Evolutionary conservation across 2,329 filamentous ascomycete species (phyloP), one percentile per base, ranked within the genome.

Genomic region (Cyclaneusma minus): DNA sequence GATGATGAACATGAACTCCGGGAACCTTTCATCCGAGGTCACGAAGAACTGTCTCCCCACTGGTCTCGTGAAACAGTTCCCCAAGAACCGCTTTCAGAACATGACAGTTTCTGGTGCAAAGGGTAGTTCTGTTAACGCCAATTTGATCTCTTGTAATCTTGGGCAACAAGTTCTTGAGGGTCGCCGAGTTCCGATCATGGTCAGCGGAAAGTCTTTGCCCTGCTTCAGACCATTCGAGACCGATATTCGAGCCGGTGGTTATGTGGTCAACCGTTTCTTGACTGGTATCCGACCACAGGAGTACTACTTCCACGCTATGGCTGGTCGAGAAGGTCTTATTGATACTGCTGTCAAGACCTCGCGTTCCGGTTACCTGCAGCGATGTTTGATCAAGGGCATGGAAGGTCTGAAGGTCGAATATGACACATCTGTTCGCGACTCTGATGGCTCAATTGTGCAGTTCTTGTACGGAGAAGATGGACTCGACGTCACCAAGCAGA

Each of bases 241-340:
- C 1, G 72, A 84, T 38, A 68, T 92, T 5, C 68, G 84, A 40
- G 89, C 89, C 27, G 85, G 85, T 43, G 89, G 89, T 11, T 98
- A 92, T 53, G 81, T 98, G 37, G 79, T 81, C 25, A 83, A 91
- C 45, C 83, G 89, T 49, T 98, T 98, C 68, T 78, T 98, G 62
- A 98, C 91, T 13, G 89, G 89, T 33, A 89, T 98, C 34, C 74
- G 87, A 29, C 89, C 89, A 4, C 89, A 98, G 45, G 91, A 98
- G 50, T 98, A 94, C 52, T 98, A 87, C 51, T 98, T 98, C 62
- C 89, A 98, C 67, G 84, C 91, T 52, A 98, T 98, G 91, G 89
- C 87, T 45, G 91, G 91, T 42, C 73, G 89, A 56, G 91, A 98
- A 64, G 89, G 89, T 62, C 61, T 98, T 38, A 98, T 98, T 47